These are phyloP conservation scores for Phylloporus sp. DNA, from an alignment of 768 basidiomycete species.

Conservation along the genomic window DNA sequence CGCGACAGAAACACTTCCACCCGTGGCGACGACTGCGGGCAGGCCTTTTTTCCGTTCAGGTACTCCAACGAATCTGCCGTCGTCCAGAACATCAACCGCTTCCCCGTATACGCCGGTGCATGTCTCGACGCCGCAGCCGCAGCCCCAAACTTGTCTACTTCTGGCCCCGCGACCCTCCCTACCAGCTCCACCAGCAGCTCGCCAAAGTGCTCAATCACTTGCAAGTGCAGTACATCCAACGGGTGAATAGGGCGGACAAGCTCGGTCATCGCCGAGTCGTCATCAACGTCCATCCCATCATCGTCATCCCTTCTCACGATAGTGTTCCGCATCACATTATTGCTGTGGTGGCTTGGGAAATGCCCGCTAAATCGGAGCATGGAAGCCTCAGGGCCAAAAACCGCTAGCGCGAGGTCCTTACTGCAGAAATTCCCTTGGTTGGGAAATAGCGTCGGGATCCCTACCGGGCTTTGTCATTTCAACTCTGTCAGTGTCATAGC, in stretches of 20 bases:
- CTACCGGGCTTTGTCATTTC: constrained; percentile 16
- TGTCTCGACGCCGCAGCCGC: constrained; percentile 43
- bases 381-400: constrained; percentile 42
- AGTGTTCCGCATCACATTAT: constrained; percentile 13
- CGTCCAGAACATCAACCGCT: constrained; percentile 48
- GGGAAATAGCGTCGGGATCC: constrained; percentile 26
- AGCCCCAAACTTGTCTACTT: constrained; percentile 38
- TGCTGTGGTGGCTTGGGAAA: constrained; percentile 36
- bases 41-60: constrained; percentile 40
- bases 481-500: neutral
- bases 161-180: constrained; percentile 47
- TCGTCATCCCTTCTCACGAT: constrained; percentile 33
- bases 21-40: constrained; percentile 38
- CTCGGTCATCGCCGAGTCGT: constrained; percentile 37
- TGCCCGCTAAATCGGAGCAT: constrained; percentile 39
- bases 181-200: constrained; percentile 57
- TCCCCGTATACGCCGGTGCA: constrained; percentile 50
- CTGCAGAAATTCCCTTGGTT: constrained; percentile 42
- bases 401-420: constrained; percentile 44
- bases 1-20: constrained; percentile 50
- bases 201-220: constrained; percentile 67
- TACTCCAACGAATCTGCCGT: constrained; percentile 56
- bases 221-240: constrained; percentile 61
- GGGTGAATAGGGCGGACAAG: constrained; percentile 49
- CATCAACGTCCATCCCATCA: constrained; percentile 62